Base-by-base conservation (phyloP, 2,329 filamentous ascomycete species). In the Periconia sp. region DNA sequence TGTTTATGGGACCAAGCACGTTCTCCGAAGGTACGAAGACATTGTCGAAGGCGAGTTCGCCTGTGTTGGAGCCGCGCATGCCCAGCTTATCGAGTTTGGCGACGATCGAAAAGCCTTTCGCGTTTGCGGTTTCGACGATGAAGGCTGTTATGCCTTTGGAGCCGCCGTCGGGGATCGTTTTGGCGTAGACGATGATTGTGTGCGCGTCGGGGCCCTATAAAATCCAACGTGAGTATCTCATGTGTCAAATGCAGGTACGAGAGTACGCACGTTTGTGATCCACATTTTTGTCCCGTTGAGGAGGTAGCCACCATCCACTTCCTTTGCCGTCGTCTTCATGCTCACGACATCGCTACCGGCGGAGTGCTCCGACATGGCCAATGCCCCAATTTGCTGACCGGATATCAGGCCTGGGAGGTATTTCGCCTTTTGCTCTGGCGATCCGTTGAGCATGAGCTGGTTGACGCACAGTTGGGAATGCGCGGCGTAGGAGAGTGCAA, bases 381-480 rank as follows among this genome's bases (percentile, higher is more conserved):
- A 79, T 1, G 91, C 93, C 45, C 93, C 94, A 47, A 99, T 82
- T 56, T 85, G 87, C 40, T 88, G 86, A 9, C 93, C 93, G 0
- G 88, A 85, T 56, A 97, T 87, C 42, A 99, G 77, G 0, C 84
- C 89, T 0, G 93, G 92, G 1, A 99, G 82, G 73, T 88, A 92
- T 61, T 85, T 85, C 54, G 80, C 76, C 76, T 97, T 97, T 76
- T 97, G 94, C 57, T 85, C 87, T 0, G 81, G 69, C 3, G 82
- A 87, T 43, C 91, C 94, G 71, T 99, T 96, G 64, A 99, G 82
- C 77, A 92, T 91, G 46, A 99, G 79, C 77, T 99, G 94, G 75
- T 99, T 99, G 55, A 97, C 89, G 77, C 94, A 97, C 48, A 99
- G 82, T 75, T 99, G 94, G 30, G 90, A 94, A 76, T 99, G 94